Evolutionary conservation across 345 rosid genomes (phyloP).

Genomic region (Eucalyptus shirleyi): DNA sequence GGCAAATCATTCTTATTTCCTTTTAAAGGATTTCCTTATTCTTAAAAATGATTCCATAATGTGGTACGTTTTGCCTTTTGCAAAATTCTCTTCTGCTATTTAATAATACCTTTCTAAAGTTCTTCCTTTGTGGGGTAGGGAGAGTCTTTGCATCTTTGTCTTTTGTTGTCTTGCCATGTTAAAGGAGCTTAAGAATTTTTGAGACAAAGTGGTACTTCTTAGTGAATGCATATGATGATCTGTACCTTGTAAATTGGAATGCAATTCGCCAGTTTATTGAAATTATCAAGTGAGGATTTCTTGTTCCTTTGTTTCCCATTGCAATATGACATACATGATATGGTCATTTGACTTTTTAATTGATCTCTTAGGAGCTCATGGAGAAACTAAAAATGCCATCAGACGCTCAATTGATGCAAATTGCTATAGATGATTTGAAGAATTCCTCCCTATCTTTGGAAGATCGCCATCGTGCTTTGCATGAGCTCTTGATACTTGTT

Average conservation of each 20-base stretch:
- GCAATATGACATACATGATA: background rate
- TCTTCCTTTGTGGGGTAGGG: background rate
- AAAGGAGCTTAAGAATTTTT: background rate
- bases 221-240: background rate
- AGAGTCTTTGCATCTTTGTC: background rate
- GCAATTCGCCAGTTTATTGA: background rate
- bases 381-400: slow-evolving; percentile 80
- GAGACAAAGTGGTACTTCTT: background rate
- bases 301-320: background rate
- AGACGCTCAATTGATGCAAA: slow-evolving; percentile 72
- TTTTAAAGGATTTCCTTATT: background rate
- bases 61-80: background rate
- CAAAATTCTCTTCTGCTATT: background rate
- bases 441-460: slow-evolving; percentile 62
- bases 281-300: background rate
- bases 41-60: background rate
- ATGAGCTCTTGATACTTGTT: slow-evolving; percentile 77
- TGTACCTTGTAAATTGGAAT: background rate
- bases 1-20: background rate
- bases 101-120: background rate
- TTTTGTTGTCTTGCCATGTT: background rate
- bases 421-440: slow-evolving; percentile 64
- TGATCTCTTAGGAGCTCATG: slow-evolving; percentile 48
- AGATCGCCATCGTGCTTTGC: slow-evolving; percentile 68
- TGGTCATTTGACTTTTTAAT: background rate